phyloP scores from a whole-genome alignment of 2,329 filamentous ascomycete species.

The Arthrobotrys conoides region DNA sequence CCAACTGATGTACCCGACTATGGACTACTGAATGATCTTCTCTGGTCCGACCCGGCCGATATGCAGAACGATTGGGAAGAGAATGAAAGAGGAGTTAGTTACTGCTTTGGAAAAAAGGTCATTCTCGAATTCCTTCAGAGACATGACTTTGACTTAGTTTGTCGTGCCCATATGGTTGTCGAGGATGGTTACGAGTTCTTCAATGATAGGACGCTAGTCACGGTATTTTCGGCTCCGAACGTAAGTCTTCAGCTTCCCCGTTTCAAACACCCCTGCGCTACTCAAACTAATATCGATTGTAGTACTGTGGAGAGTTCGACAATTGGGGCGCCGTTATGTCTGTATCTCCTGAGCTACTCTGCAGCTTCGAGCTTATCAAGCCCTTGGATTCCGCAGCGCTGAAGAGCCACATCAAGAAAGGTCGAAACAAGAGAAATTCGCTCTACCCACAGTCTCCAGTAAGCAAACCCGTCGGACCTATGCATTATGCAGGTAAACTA shows the following conservation, averaged over 20 bases:
- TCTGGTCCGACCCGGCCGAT: constrained; percentile 98
- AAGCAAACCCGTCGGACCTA: constrained; percentile 3
- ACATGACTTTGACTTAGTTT: constrained; percentile 97
- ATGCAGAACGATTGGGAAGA: constrained; percentile 99
- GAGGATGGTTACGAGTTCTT: constrained; percentile 99
- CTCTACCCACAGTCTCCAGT: constrained; percentile 56
- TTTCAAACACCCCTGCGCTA: background rate
- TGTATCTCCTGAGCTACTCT: constrained; percentile 90
- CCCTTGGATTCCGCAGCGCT: constrained; percentile 94
- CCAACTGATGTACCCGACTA: constrained; percentile 98
- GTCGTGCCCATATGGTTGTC: constrained; percentile 98
- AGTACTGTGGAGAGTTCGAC: constrained; percentile 99
- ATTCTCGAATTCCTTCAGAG: constrained; percentile 95
- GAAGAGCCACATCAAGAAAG: constrained; percentile 99
- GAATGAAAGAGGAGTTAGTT: constrained; percentile 96
- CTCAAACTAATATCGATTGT: constrained; percentile 63
- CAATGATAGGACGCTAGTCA: constrained; percentile 92
- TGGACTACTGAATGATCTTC: constrained; percentile 90
- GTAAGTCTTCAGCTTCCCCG: constrained; percentile 73
- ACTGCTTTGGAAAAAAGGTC: constrained; percentile 98
- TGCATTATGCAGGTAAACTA: background rate
- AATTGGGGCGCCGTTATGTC: constrained; percentile 99
- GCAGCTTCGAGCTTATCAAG: constrained; percentile 97
- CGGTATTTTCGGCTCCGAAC: constrained; percentile 97
- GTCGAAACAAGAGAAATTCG: constrained; percentile 66